Evolutionary conservation across 2,329 filamentous ascomycete genomes (phyloP), one percentile per base, ranked within the genome.

Genomic region (Metarhizium guizhouense): DNA sequence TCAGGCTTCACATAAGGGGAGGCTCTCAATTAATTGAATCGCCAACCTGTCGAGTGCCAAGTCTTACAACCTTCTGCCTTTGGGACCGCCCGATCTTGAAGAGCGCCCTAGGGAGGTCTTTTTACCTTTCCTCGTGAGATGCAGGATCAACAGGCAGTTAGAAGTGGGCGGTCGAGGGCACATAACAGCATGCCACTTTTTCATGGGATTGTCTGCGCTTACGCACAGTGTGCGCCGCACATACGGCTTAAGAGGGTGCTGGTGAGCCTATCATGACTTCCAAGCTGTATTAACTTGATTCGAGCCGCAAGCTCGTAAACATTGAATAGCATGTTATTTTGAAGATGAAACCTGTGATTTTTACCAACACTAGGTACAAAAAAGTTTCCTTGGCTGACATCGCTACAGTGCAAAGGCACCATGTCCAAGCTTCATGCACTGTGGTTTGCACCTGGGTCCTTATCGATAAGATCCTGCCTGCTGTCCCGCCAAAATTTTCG

Each of bases 381-480:
- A 7, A 16, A 6, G n/a, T 13, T 30, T 52, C 36, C n/a, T 43
- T 4, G 25, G 16, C 16, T 20, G 18, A 43, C 50, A 25, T 2
- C 11, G n/a, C 16, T 25, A 38, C 48, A 38, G 30, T 51, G 30
- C 49, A 14, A 30, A 25, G 13, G 6, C n/a, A 16, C n/a, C 7
- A 16, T 14, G 8, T 10, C 32, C 11, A 20, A 18, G 7, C 16
- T 45, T 47, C 34, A 42, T 47, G 51, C 57, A 60, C 59, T 56
- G 57, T 59, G 6, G 25, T 6, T 2, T 43, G 10, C 3, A 14
- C 38, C 29, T 43, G 43, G 30, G 30, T 47, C 18, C 48, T 70
- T 71, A 71, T 71, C 69, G 69, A 71, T 71, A 64, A 56, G 42
- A 5, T 42, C 16, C 11, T 43, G 25, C 25, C 25, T 25, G 29